Conservation (phyloP, 805 yeast species). For the Barnettozyma pratensis region DNA sequence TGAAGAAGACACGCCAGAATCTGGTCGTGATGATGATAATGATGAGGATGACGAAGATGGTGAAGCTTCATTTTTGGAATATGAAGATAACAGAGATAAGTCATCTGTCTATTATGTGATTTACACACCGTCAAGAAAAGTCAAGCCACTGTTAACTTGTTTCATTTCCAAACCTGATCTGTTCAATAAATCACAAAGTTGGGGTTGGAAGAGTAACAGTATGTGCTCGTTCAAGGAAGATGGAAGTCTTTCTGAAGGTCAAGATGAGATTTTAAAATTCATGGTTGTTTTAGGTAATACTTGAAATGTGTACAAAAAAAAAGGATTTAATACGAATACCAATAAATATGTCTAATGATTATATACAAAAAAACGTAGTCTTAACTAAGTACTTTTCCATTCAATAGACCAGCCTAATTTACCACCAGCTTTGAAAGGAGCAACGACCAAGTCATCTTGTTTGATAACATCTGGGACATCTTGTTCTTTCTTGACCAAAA, state of each 20-base stretch:
- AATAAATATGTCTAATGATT: background rate
- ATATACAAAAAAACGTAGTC: background rate
- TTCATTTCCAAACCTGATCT: slow-evolving; percentile 51
- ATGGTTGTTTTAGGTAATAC: slow-evolving; percentile 46
- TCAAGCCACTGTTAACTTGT: slow-evolving; percentile 42
- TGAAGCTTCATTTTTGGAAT: slow-evolving; percentile 30
- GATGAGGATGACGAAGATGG: slow-evolving; percentile 9
- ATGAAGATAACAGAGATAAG: slow-evolving; percentile 41
- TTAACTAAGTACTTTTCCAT: slow-evolving; percentile 43
- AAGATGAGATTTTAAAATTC: slow-evolving; percentile 40
- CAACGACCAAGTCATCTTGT: slow-evolving; percentile 47
- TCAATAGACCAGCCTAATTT: slow-evolving; percentile 65
- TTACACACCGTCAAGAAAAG: slow-evolving; percentile 46
- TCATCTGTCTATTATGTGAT: slow-evolving; percentile 49
- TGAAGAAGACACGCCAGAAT: slow-evolving; percentile 25
- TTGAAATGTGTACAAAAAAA: slow-evolving; percentile 11
- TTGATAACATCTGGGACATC: slow-evolving; percentile 55
- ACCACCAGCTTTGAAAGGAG: slow-evolving; percentile 86
- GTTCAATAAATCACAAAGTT: slow-evolving; percentile 49
- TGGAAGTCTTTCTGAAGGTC: slow-evolving; percentile 40
- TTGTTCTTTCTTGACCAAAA: slow-evolving; percentile 48
- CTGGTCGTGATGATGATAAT: slow-evolving; percentile 15
- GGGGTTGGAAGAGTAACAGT: slow-evolving; percentile 59
- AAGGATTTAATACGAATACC: background rate
- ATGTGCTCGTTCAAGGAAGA: slow-evolving; percentile 48